Evolutionary conservation across 2,329 filamentous ascomycete genomes (phyloP).

Genomic region (Aspergillus arachidicola): DNA sequence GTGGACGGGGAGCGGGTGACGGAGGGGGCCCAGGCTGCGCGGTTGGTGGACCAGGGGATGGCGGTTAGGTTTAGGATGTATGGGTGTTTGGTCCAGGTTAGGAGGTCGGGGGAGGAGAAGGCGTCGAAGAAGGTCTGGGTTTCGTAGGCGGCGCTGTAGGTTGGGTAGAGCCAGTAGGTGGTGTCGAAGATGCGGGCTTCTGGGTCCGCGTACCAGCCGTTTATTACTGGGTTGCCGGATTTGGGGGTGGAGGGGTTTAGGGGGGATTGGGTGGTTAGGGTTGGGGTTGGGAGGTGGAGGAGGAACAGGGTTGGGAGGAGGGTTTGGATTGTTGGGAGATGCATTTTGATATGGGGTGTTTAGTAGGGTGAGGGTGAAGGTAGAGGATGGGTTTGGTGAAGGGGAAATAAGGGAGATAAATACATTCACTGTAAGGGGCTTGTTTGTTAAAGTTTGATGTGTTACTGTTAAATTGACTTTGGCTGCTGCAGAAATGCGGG

Average conservation of each 20-base stretch:
- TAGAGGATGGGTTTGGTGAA: background rate
- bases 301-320: slow-evolving; percentile 4
- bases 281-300: background rate
- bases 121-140: slow-evolving; percentile 55
- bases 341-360: background rate
- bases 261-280: slow-evolving; percentile 6
- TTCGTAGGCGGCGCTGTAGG: slow-evolving; percentile 48
- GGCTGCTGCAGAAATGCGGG: background rate
- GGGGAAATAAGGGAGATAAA: background rate
- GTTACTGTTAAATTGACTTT: background rate
- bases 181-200: slow-evolving; percentile 51
- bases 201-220: slow-evolving; percentile 56
- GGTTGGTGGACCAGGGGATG: slow-evolving; percentile 48
- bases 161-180: slow-evolving; percentile 54
- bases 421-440: background rate
- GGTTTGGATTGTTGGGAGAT: background rate
- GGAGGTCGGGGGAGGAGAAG: slow-evolving; percentile 53
- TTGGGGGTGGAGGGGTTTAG: background rate
- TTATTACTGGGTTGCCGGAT: slow-evolving; percentile 50
- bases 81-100: slow-evolving; percentile 53
- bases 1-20: slow-evolving; percentile 36
- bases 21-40: slow-evolving; percentile 54
- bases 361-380: background rate
- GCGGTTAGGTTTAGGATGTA: slow-evolving; percentile 45
- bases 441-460: background rate